Evolutionary conservation across 2,329 filamentous ascomycete species (phyloP), one percentile per base, ranked within the genome.

Genomic region (Fusarium musae): DNA sequence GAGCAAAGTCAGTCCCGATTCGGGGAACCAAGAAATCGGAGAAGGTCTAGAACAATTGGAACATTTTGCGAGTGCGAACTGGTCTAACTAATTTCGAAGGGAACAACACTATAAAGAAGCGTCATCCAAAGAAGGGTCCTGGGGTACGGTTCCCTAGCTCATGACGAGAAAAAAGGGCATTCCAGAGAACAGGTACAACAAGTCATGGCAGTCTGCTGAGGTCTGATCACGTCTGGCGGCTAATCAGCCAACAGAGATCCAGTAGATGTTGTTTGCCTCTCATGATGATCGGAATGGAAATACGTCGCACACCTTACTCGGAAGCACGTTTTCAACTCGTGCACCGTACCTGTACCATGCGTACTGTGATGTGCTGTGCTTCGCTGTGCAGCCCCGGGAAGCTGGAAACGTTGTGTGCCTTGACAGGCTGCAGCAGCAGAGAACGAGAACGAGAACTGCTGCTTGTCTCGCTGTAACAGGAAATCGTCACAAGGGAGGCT

Each of bases 11-110:
- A 47, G 26, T 54, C 49, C 54, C 56, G 60, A 57, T 61, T 61
- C 46, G 64, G 36, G 69, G 69, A 70, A 73, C 58, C 58, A 66
- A 71, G 30, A 49, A 39, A 43, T 50, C 32, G 47, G 52, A 52
- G 28, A n/a, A 34, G 52, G 70, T 70, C 70, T 59, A 62, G 65
- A 68, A 70, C 57, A 36, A 67, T 30, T 67, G 21, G 53, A 63
- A 71, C 43, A 50, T 49, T 52, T 54, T 12, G 46, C 62, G 64
- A 63, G 50, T 68, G 63, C 64, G 65, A 69, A 19, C 19, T 43
- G 42, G 26, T 11, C 56, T 69, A 63, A 52, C 62, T 28, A 19
- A 28, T 67, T 40, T 60, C 44, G 34, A 66, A 21, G 62, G 53
- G 39, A 62, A 68, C 36, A 47, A 67, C 39, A 23, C 49, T 15